phyloP scores from a whole-genome alignment of 2,329 filamentous ascomycete species.

The Paraphaeosphaeria minitans region DNA sequence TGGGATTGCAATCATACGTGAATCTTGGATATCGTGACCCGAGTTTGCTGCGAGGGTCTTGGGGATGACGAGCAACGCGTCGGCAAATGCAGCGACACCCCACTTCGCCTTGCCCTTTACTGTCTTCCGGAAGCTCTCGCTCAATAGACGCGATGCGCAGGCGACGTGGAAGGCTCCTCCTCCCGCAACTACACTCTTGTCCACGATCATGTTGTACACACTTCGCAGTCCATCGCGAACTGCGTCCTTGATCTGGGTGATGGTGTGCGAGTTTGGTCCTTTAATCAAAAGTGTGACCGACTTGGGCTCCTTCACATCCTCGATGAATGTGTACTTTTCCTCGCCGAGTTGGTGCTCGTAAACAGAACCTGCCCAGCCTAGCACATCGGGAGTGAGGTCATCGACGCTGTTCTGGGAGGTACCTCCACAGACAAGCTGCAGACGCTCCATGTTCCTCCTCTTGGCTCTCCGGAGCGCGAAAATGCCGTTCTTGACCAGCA shows the following conservation, averaged over 20 bases:
- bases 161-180: constrained; percentile 96
- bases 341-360: constrained; percentile 98
- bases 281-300: constrained; percentile 98
- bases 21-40: constrained; percentile 95
- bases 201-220: constrained; percentile 99
- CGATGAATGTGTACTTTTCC: constrained; percentile 98
- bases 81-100: constrained; percentile 92
- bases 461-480: constrained; percentile 92
- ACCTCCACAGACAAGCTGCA: constrained; percentile 93
- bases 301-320: constrained; percentile 98
- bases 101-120: constrained; percentile 98
- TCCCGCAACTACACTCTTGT: constrained; percentile 91
- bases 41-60: constrained; percentile 97
- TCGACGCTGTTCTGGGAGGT: constrained; percentile 95
- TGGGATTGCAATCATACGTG: constrained; percentile 64
- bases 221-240: constrained; percentile 93
- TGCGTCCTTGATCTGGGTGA: constrained; percentile 94
- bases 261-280: constrained; percentile 95
- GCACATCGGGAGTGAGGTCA: constrained; percentile 81
- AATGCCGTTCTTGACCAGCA: constrained; percentile 97
- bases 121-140: constrained; percentile 82
- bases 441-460: constrained; percentile 97
- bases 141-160: constrained; percentile 83
- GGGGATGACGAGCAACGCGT: constrained; percentile 92
- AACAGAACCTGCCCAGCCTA: constrained; percentile 94